phyloP scores from a whole-genome alignment of 352 stramenopile species.

The Phytophthora brassicae region DNA sequence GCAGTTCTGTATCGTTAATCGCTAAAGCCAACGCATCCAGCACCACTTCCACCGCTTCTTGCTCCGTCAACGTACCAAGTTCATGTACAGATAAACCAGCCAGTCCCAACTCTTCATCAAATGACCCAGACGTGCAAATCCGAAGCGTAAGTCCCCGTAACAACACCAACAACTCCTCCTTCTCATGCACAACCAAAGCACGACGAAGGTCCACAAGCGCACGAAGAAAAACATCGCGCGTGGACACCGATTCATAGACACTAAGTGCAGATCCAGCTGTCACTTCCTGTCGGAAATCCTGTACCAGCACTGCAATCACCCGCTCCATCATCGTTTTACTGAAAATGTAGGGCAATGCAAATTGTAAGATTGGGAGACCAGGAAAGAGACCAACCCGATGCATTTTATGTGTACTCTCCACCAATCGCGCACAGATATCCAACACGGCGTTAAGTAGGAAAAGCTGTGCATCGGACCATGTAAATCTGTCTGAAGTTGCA shows the following conservation, averaged over 20 bases:
- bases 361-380: slow-evolving; percentile 69
- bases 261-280: slow-evolving; percentile 57
- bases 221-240: slow-evolving; percentile 77
- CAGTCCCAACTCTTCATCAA: slow-evolving; percentile 62
- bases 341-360: slow-evolving; percentile 46
- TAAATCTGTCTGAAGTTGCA: slow-evolving; percentile 19
- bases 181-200: slow-evolving; percentile 58
- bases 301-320: slow-evolving; percentile 57
- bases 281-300: slow-evolving; percentile 81
- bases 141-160: slow-evolving; percentile 64
- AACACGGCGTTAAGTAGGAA: slow-evolving; percentile 74
- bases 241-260: slow-evolving; percentile 67
- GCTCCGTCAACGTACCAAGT: slow-evolving; percentile 57
- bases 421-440: slow-evolving; percentile 69
- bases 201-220: slow-evolving; percentile 72
- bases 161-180: slow-evolving; percentile 33
- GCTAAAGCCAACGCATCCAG: slow-evolving; percentile 56
- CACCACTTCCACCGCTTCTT: slow-evolving; percentile 53
- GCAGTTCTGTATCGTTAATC: slow-evolving; percentile 75
- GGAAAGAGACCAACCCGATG: slow-evolving; percentile 71
- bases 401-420: slow-evolving; percentile 78
- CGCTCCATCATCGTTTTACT: slow-evolving; percentile 51
- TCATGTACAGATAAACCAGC: slow-evolving; percentile 55
- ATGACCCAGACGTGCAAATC: slow-evolving; percentile 73
- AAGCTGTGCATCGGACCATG: slow-evolving; percentile 65